Evolutionary conservation across 495 filamentous ascomycete species (phyloP).

Genomic region (Hyphodiscus hymeniophilus): DNA sequence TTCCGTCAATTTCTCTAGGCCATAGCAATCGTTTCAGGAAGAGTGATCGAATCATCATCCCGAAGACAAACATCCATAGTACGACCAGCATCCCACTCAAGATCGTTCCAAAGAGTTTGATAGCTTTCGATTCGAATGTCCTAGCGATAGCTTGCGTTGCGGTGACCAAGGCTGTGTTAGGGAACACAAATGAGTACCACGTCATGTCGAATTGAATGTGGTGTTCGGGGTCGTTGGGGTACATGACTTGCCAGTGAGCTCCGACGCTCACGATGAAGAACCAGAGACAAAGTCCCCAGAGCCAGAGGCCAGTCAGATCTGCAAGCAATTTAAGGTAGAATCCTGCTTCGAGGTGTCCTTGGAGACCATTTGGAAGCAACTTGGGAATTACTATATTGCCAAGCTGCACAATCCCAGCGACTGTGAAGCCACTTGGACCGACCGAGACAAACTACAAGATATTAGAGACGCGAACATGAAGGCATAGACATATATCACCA

Average conservation of each 20-base stretch:
- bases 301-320: constrained; percentile 56
- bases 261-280: constrained; percentile 77
- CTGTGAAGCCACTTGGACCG: constrained; percentile 73
- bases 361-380: constrained; percentile 31
- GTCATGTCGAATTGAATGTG: constrained; percentile 75
- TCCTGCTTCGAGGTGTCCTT: constrained; percentile 28
- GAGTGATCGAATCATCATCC: constrained; percentile 63
- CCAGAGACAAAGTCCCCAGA: constrained; percentile 80
- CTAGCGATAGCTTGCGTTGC: constrained; percentile 66
- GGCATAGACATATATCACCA: constrained; percentile 42
- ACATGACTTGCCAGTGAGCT: constrained; percentile 66
- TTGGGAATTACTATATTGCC: constrained; percentile 31
- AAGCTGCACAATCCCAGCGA: constrained; percentile 50
- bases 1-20: constrained; percentile 34
- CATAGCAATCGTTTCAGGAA: constrained; percentile 55
- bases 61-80: constrained; percentile 64
- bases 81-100: constrained; percentile 52
- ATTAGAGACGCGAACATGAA: not conserved
- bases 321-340: constrained; percentile 33
- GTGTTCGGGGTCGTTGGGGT: constrained; percentile 32
- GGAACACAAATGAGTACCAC: constrained; percentile 75
- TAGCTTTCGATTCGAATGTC: constrained; percentile 50
- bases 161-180: constrained; percentile 69
- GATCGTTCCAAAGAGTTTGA: constrained; percentile 60
- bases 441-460: constrained; percentile 70